phyloP scores from a whole-genome alignment of 148 eudicot genomes.

The Suaeda aralocaspica region DNA sequence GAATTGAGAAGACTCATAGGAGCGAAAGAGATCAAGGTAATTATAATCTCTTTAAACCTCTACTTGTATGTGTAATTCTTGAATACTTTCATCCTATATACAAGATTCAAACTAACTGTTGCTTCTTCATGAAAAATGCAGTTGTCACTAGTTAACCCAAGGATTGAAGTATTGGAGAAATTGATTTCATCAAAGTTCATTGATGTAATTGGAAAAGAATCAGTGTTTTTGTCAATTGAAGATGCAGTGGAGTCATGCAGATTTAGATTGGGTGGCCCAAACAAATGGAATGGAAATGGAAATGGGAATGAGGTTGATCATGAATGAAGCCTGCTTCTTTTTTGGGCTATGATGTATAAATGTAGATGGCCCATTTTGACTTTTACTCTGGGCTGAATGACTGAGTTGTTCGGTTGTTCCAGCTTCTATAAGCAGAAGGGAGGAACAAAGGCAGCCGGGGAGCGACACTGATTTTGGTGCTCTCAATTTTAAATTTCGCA shows the following conservation, averaged over 20 bases:
- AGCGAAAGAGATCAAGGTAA: conserved; percentile 52
- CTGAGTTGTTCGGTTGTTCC: neutral
- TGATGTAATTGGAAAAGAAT: conserved; percentile 56
- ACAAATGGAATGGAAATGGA: conserved; percentile 17
- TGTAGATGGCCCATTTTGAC: neutral
- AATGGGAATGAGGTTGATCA: no score
- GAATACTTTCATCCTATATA: no score
- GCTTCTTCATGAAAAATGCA: conserved; percentile 24
- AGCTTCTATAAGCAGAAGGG: neutral
- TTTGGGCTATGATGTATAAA: conserved; percentile 2
- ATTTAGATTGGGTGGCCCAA: conserved; percentile 43
- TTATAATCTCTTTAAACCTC: neutral
- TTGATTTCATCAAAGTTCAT: conserved; percentile 47
- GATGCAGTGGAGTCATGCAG: conserved; percentile 61
- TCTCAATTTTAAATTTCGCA: no score
- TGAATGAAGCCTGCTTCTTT: neutral
- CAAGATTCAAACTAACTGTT: no score
- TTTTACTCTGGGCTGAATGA: neutral
- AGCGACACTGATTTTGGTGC: no score
- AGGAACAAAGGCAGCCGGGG: neutral
- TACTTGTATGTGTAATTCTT: neutral
- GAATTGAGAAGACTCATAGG: conserved; percentile 52
- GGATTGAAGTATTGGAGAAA: conserved; percentile 75
- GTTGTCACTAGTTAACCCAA: conserved; percentile 66
- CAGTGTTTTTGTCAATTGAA: conserved; percentile 46